phyloP scores from a whole-genome alignment of 208 protist genomes.

The Herpetomonas muscarum region DNA sequence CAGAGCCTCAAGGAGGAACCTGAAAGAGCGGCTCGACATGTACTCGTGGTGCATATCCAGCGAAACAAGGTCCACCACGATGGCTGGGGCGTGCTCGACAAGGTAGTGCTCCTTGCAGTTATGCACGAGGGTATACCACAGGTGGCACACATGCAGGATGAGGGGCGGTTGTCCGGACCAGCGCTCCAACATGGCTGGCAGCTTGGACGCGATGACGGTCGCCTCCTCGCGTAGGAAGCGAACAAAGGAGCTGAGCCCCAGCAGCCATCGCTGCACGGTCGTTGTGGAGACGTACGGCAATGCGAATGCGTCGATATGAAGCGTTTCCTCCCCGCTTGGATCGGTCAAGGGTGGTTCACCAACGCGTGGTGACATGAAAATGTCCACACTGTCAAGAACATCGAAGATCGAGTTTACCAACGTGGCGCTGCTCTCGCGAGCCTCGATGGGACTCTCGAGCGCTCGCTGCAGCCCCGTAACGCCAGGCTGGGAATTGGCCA shows the following conservation, averaged over 20 bases:
- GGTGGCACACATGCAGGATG: conserved; percentile 25
- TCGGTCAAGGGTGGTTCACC: neutral
- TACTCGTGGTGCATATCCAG: conserved; percentile 38
- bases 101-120: conserved; percentile 66
- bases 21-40: conserved; percentile 13
- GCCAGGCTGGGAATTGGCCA: conserved; percentile 19
- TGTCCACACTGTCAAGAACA: conserved; percentile 14
- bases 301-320: neutral
- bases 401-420: conserved; percentile 18
- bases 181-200: conserved; percentile 63
- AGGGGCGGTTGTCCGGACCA: conserved; percentile 32
- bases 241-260: conserved; percentile 54
- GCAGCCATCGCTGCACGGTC: conserved; percentile 62
- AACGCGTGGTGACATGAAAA: neutral
- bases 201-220: conserved; percentile 73
- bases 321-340: no score
- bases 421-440: neutral
- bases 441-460: neutral
- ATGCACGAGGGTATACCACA: neutral
- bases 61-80: conserved; percentile 69
- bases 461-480: conserved; percentile 1
- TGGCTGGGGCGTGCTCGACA: conserved; percentile 51
- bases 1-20: conserved; percentile 30
- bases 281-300: conserved; percentile 16
- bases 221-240: conserved; percentile 59